phyloP scores from a whole-genome alignment of 306 rosid species.

The Abrus precatorius region DNA sequence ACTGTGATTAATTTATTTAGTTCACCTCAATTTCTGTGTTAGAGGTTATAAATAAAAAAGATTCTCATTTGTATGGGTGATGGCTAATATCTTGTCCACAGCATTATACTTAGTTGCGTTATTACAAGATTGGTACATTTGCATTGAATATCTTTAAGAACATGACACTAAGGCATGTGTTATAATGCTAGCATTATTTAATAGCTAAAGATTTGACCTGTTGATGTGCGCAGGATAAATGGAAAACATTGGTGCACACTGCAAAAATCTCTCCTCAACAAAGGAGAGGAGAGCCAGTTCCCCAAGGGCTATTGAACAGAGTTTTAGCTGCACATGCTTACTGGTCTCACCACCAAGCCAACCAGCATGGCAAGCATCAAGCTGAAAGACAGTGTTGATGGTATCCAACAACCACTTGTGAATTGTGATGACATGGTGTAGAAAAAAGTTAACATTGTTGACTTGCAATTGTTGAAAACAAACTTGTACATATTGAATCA shows the following conservation, averaged over 20 bases:
- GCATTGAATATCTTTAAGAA: conserved; percentile 11
- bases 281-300: conserved; percentile 95
- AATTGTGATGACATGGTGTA: conserved; percentile 65
- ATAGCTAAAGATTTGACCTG: conserved; percentile 18
- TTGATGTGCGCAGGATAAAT: conserved; percentile 74
- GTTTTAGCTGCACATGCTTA: conserved; percentile 87
- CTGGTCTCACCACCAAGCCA: conserved; percentile 85
- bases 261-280: conserved; percentile 91
- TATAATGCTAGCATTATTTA: conserved; percentile 5
- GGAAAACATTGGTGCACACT: conserved; percentile 97
- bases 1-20: background rate
- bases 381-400: conserved; percentile 48
- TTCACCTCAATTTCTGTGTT: background rate
- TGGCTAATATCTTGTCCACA: background rate
- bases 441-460: conserved; percentile 52
- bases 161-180: background rate
- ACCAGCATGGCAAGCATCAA: conserved; percentile 72
- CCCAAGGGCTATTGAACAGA: conserved; percentile 86
- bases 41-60: too few relatives aligned
- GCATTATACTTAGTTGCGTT: conserved; percentile 12
- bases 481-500: conserved; percentile 73
- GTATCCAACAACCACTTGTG: conserved; percentile 40
- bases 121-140: background rate
- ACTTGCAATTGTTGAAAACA: conserved; percentile 54
- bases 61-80: too few relatives aligned